Percentiles rank a stretch among this genome's conserved stretches.
These are phyloP conservation scores for Paecilomyces sp. DNA, from an alignment of 2,329 filamentous ascomycete genomes.

Conservation along the genomic window DNA sequence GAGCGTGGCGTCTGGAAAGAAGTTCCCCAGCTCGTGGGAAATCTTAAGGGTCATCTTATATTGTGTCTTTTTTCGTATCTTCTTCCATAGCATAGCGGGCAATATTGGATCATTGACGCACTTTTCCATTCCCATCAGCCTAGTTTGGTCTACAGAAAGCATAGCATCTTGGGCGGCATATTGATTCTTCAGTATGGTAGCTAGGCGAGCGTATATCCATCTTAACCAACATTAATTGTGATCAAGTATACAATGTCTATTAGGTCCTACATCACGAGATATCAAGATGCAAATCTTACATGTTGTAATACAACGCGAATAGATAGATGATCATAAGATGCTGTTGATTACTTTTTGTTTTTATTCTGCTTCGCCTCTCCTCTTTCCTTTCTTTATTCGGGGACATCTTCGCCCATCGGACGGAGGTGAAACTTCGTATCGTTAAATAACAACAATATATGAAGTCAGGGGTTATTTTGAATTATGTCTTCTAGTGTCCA, in stretches of 20 bases:
- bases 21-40: not conserved
- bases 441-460: conserved; percentile 3
- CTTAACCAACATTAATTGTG: too few species aligned
- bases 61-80: not conserved
- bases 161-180: not conserved
- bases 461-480: not conserved
- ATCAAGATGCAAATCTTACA: not conserved
- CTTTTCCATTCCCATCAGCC: not conserved
- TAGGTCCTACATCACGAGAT: not conserved
- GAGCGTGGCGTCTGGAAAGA: conserved; percentile 3
- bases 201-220: not conserved
- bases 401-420: not conserved
- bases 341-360: not conserved
- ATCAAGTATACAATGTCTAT: not conserved
- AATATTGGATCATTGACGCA: not conserved
- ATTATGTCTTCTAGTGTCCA: conserved; percentile 55
- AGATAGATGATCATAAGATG: not conserved
- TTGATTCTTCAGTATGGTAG: not conserved
- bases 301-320: not conserved
- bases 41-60: not conserved
- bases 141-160: not conserved
- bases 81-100: not conserved
- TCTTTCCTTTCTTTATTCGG: not conserved
- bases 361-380: not conserved
- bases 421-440: not conserved